Base-by-base conservation (phyloP, 306 rosid genomes). In the Cucurbita argyrosperma region DNA sequence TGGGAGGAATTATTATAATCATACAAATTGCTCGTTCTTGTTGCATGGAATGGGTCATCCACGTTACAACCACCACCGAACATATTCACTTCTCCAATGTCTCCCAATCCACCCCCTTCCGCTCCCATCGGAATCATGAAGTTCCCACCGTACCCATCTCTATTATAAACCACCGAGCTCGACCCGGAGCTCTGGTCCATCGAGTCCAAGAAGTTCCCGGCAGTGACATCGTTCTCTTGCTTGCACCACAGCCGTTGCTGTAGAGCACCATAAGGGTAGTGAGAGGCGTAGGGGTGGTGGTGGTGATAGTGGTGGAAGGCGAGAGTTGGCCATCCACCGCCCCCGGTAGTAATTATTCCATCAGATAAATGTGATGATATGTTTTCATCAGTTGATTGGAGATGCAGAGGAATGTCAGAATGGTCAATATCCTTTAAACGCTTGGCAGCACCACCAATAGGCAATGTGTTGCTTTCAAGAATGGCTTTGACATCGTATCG, bases 401-500 rank as follows among this genome's bases (percentile, higher is more conserved):
- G 59, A 10, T 82, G 84, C 11, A 79, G 74, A 6, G 61, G 78
- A 14, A 83, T 71, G 18, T 76, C 80, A 1, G 80, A 86, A 30
- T 86, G 89, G 15, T 87, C 91, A 23, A 77, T 82, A 4, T 92
- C 97, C 66, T 92, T 89, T 74, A 92, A 53, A 35, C 96, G 85
- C 87, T 92, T 92, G 0, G 97, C 89, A 0, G 92, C 89, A 0
- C 89, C 96, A 4, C 94, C 96, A 10, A 89, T 88, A 4, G 97
- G 97, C 57, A 92, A 71, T 0, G 90, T 85, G 76, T 83, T 85
- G 82, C 94, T 89, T 62, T 92, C 97, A 2, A 92, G 84, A 11
- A 92, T 92, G 70, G 90, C 85, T 74, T 92, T 92, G 0, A 90
- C 98, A 7, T 92, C 98, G 6, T 92, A 92, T 69, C 96, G 73